Conservation (phyloP, 768 basidiomycete genomes). For the Mycena sanguinolenta region DNA sequence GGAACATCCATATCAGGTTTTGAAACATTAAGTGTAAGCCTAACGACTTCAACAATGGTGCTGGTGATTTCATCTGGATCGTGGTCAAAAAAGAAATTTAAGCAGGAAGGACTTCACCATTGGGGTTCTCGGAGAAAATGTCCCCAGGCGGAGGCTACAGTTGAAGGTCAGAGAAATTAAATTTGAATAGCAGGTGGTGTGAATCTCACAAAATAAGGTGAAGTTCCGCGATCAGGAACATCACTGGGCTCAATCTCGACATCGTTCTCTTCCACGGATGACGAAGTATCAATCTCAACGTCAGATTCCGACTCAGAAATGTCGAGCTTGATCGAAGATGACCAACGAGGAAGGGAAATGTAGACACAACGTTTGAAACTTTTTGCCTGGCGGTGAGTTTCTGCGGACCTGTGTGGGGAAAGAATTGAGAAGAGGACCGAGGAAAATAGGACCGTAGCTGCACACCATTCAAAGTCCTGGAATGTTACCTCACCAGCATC, state of each 20-base stretch:
- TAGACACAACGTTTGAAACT: background rate
- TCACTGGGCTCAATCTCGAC: background rate
- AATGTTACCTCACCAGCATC: too few relatives aligned
- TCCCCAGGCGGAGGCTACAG: too few relatives aligned
- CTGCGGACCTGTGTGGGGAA: too few relatives aligned
- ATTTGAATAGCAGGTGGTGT: too few relatives aligned
- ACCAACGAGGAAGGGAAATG: background rate
- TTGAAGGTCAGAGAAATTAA: too few relatives aligned
- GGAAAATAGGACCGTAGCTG: too few relatives aligned
- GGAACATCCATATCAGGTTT: too few relatives aligned
- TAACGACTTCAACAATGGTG: background rate
- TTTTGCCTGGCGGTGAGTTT: background rate
- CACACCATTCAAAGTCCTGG: too few relatives aligned
- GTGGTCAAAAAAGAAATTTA: background rate
- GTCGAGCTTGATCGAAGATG: background rate
- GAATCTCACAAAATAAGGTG: background rate
- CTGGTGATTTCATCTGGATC: background rate
- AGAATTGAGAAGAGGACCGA: too few relatives aligned
- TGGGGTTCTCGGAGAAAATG: too few relatives aligned
- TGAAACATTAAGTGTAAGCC: too few relatives aligned
- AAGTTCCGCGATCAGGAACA: background rate
- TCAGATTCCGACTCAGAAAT: background rate
- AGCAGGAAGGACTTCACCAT: background rate
- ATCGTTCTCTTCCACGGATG: background rate
- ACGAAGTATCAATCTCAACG: background rate